Conservation (phyloP, 768 basidiomycete genomes). For the Kondoa malvinella region DNA sequence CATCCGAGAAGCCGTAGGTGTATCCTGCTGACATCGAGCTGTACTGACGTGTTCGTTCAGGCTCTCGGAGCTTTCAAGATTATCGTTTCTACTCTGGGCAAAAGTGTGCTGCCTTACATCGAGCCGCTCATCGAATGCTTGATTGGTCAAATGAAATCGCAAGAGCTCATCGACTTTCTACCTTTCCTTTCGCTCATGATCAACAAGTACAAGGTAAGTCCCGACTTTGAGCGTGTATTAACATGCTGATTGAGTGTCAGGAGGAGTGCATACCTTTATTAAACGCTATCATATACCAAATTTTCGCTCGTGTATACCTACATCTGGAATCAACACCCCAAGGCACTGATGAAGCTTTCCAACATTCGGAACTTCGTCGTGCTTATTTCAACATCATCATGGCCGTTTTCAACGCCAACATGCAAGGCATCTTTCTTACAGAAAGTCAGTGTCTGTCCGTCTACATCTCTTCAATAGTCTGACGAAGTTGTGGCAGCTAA, state of each 20-base stretch:
- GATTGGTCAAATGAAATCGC: slow-evolving; percentile 77
- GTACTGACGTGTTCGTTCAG: slow-evolving; percentile 34
- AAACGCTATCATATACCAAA: slow-evolving; percentile 72
- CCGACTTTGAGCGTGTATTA: slow-evolving; percentile 5
- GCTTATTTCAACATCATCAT: slow-evolving; percentile 72
- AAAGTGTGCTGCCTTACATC: slow-evolving; percentile 67
- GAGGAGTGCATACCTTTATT: slow-evolving; percentile 70
- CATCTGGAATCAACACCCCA: slow-evolving; percentile 64
- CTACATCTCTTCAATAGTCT: slow-evolving; percentile 27
- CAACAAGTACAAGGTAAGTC: slow-evolving; percentile 67
- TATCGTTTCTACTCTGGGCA: slow-evolving; percentile 74
- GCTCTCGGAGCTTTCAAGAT: slow-evolving; percentile 84
- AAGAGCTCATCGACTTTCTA: slow-evolving; percentile 87
- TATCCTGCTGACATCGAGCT: neutral
- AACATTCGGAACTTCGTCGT: slow-evolving; percentile 65
- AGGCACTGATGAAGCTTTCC: slow-evolving; percentile 67
- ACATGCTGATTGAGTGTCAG: slow-evolving; percentile 33
- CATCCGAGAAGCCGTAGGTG: slow-evolving; percentile 75
- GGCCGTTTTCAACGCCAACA: slow-evolving; percentile 58
- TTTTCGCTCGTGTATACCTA: slow-evolving; percentile 62
- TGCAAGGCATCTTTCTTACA: slow-evolving; percentile 71
- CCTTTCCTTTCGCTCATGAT: slow-evolving; percentile 81
- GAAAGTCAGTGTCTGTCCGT: slow-evolving; percentile 45
- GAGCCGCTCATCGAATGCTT: slow-evolving; percentile 76
- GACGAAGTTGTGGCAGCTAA: slow-evolving; percentile 41